Percentiles rank a stretch among this genome's conserved stretches.
These are phyloP conservation scores for Theobroma cacao DNA, from an alignment of 345 rosid genomes.

Conservation along the genomic window DNA sequence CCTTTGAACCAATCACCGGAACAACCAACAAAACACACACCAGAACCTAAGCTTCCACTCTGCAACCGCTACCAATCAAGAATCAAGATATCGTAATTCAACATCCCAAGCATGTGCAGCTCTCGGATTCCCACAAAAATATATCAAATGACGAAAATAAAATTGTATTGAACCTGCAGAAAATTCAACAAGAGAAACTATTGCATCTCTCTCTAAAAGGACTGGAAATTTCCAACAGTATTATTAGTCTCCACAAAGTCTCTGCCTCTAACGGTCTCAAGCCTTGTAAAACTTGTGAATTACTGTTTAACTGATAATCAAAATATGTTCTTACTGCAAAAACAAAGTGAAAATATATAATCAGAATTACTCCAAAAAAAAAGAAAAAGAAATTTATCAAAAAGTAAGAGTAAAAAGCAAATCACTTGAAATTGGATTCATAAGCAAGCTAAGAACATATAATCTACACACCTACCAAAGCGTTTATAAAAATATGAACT, in stretches of 20 bases:
- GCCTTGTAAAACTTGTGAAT: background rate
- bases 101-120: constrained; percentile 28
- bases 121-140: constrained; percentile 1
- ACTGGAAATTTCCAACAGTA: background rate
- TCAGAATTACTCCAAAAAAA: background rate
- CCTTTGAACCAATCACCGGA: constrained; percentile 6
- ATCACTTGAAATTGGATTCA: background rate
- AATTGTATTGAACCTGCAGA: background rate
- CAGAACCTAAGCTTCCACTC: constrained; percentile 1
- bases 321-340: constrained; percentile 5
- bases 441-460: background rate
- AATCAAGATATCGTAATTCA: constrained; percentile 47
- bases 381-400: too few relatives aligned
- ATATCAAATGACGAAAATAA: background rate
- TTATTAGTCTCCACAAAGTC: background rate
- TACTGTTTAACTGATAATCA: background rate
- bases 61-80: constrained; percentile 40
- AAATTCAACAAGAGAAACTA: constrained; percentile 2
- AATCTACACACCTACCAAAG: background rate
- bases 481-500: too few relatives aligned
- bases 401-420: background rate
- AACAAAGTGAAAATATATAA: background rate
- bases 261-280: background rate
- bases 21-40: background rate
- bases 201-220: constrained; percentile 7